These are phyloP conservation scores for Backusella psychrophila DNA, from an alignment of 192 early-diverging fungal species.

Conservation along the genomic window DNA sequence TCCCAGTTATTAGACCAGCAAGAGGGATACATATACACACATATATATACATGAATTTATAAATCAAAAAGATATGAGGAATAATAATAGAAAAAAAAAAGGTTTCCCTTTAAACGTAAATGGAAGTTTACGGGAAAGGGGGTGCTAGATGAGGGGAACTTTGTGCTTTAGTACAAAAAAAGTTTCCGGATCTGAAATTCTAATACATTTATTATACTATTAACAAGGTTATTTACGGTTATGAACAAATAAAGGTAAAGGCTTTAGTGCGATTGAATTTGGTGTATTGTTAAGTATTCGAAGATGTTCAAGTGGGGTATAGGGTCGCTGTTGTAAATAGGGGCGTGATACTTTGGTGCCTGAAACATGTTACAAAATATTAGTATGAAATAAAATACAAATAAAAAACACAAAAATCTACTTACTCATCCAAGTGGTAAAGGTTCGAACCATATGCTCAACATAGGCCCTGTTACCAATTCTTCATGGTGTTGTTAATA, in stretches of 20 bases:
- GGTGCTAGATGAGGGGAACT: neutral
- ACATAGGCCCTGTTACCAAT: neutral
- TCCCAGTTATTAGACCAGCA: too few species aligned
- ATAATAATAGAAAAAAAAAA: neutral
- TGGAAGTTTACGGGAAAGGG: neutral
- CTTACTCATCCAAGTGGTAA: constrained; percentile 1
- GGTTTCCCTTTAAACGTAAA: neutral
- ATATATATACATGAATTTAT: neutral
- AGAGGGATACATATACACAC: too few species aligned
- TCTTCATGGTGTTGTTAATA: neutral
- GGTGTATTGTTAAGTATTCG: neutral
- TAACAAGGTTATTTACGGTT: neutral
- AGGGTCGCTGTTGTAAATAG: neutral
- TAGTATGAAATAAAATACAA: neutral
- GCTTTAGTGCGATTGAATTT: neutral
- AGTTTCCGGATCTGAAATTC: too few species aligned
- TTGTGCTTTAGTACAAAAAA: neutral
- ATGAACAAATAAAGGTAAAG: neutral
- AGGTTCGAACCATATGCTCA: constrained; percentile 2
- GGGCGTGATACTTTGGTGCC: constrained; percentile 7
- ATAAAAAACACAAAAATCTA: neutral
- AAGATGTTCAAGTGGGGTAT: neutral
- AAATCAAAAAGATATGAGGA: neutral
- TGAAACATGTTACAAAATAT: constrained; percentile 2
- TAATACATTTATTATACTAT: neutral